Evolutionary conservation across 2,329 filamentous ascomycete genomes (phyloP), one percentile per base, ranked within the genome.

Genomic region (Colletotrichum truncatum): DNA sequence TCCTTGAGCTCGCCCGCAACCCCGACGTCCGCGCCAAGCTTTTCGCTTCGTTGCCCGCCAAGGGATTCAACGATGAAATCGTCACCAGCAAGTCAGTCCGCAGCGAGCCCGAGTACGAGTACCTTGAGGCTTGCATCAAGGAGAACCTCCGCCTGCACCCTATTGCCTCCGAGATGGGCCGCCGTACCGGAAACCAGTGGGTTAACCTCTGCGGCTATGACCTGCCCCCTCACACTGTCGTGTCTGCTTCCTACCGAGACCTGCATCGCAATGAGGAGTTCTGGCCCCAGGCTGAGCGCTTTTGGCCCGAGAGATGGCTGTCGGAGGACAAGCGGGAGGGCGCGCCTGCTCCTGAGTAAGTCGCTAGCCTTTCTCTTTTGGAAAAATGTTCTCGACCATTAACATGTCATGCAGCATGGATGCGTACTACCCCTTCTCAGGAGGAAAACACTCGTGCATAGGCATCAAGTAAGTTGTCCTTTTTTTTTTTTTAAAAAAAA

Each of bases 131-230:
- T 3, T 89, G 88, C 53, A 85, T 95, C 70, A 92, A 94, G 72
- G 93, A 96, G 75, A 87, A 89, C 4, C 92, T 94, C 78, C 87
- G 92, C 10, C 74, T 93, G 70, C 91, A 94, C 73, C 92, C 93
- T 0, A 67, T 67, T 16, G 60, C 64, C 4, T 67, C 60, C 10
- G 64, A 67, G 48, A 67, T 67, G 64, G 64, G 64, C 10, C 60
- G 64, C 25, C 53, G 64, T 4, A 67, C 64, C 5, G 64, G 64
- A 2, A 59, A 64, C 21, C 30, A 67, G 23, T 67, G 64, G 60
- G 46, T 67, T 11, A 54, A 49, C 4, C 60, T 67, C 14, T 58
- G 60, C 11, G 64, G 60, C 28, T 64, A 67, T 28, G 60, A 64
- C 16, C 52, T 67, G 2, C 64, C 64, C 4, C 64, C 64, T 12